Base-by-base conservation (phyloP, 176 grass and related monocot species). In the Bonia amplexicaulis region DNA sequence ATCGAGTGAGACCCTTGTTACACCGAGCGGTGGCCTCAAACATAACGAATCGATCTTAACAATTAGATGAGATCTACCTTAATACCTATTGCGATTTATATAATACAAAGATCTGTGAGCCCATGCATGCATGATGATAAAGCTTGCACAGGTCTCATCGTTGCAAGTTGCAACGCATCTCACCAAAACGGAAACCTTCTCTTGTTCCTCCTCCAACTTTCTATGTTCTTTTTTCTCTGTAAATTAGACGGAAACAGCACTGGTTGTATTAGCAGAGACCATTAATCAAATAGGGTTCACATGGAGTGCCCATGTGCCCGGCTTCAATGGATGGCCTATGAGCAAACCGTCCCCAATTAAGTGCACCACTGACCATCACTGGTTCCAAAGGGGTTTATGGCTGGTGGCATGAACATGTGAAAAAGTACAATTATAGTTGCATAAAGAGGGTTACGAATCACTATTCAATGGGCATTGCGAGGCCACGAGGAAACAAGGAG, bases 261-360 rank as follows among this genome's bases (percentile, higher is more conserved):
- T 25, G 78, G 78, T 82, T 83, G 76, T 31, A 35, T 17, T 48
- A 76, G 52, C 47, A 63, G 55, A 82, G 73, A 31, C 47, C 22
- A 55, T 65, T 57, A 82, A 88, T 84, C 54, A 83, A 87, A 29
- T 37, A 70, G 17, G 31, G 14, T 40, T 87, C 83, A 89, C 83
- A 89, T 92, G 87, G 82, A 82, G 45, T 68, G 79, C 76, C 59
- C 91, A 92, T 87, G 88, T 92, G 83, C 71, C 62, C 62, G 53
- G 51, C 76, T 62, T 80, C 37, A 40, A 78, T 72, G 77, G 69
- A 89, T 88, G 77, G 84, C 57, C 71, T 89, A 74, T 40, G 73
- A 22, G 73, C 66, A 60, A 75, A 45, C 82, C 68, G 63, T 29
- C 63, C 26, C 52, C 60, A 14, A n/a, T 66, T 80, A 65, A 80